Evolutionary conservation across 2,329 filamentous ascomycete genomes (phyloP), one percentile per base, ranked within the genome.

Genomic region (Pseudodiploospora longispora): DNA sequence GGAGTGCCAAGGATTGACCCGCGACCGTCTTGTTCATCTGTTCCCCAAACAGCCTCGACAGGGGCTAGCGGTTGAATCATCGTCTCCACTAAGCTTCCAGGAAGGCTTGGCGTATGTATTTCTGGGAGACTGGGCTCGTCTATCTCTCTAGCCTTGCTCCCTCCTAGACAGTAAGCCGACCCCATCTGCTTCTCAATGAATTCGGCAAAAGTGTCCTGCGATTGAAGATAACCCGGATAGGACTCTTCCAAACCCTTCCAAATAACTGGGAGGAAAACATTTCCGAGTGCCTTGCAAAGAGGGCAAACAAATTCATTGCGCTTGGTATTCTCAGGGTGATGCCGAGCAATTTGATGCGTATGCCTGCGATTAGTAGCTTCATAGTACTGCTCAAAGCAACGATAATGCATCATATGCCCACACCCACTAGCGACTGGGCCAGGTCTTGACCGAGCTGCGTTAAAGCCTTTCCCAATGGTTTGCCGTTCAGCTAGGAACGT

Each of bases 331-430:
- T 98, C 94, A 0, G 93, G 93, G 55, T 97, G 93, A 55, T 95
- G 87, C 10, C 93, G 79, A 6, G 93, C 90, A 62, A 98, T 95
- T 61, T 98, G 93, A 56, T 93, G 87, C 19, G 78, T 79, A 59
- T 98, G 94, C 34, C 93, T 80, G 48, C 90, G 78, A 42, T 83
- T 75, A 1, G 88, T 95, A 4, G 91, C 88, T 38, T 86, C 80
- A 52, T 87, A 85, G 59, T 97, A 98, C 35, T 85, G 79, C 57
- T 96, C 89, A 59, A 98, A 98, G 66, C 93, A 98, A 53, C 79
- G 82, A 61, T 87, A 97, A 63, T 98, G 93, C 93, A 98, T 98
- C 58, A 98, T 94, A 62, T 98, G 93, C 3, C 93, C 93, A 63
- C 93, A 98, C 7, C 91, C 88, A 32, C 86, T 87, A 8, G 90